Evolutionary conservation across 768 basidiomycete genomes (phyloP), one percentile per base, ranked within the genome.

Genomic region (Phylloporus rhodoxanthus): DNA sequence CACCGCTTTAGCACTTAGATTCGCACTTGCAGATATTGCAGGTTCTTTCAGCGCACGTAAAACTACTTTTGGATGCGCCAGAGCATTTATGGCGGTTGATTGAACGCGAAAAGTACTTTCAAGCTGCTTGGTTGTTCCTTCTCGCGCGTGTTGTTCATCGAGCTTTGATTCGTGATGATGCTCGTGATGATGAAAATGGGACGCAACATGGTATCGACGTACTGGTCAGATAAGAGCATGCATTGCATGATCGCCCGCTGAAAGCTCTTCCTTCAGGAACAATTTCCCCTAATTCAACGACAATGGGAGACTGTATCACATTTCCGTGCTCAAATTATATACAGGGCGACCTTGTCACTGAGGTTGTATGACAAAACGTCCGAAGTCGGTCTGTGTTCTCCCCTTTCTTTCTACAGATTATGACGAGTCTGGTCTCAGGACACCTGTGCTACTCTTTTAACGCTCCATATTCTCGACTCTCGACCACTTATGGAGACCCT

Each of bases 231-330:
- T 33, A 11, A 23, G 13, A 8, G 21, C 20, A n/a, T 34, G 9
- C 28, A 17, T n/a, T 21, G 17, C 7, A 8, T 20, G 5, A 39
- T 34, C 1, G 19, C 34, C 25, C 26, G 7, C 29, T 54, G 33
- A 54, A 39, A 25, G 13, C 14, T 9, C 37, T 32, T 36, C 5
- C 36, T 40, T 14, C 60, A 93, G 91, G 80, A 81, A 41, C 89
- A 93, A 67, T 86, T 94, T 56, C 91, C 93, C 23, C 72, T 97
- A 5, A 80, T 91, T 3, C 87, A 91, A 56, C 84, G 91, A 30
- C 94, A 97, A 68, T 97, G 93, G 94, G 94, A 95, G 50, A 76
- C 81, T 1, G 81, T 97, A 8, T 80, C 83, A 5, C 89, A 87
- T 56, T 91, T 95, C 62, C 84, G 91, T 38, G 73, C 84, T 1